Base-by-base conservation (phyloP, 805 yeast genomes). In the Cyberlindnera mrakii region DNA sequence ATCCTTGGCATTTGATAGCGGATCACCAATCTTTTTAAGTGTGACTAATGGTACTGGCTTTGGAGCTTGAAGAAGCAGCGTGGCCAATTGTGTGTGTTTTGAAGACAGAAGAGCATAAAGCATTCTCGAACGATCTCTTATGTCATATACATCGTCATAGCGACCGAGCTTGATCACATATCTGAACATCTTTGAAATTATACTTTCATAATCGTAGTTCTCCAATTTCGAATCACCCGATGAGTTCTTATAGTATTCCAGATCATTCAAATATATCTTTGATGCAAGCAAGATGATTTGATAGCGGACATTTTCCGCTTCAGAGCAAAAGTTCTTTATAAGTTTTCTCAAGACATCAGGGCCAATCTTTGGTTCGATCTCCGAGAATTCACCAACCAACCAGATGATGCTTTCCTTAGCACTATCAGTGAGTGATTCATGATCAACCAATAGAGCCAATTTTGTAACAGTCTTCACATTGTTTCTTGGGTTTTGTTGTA, bases 331-430 rank as follows among this genome's bases (percentile, higher is more conserved):
- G 5, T 57, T 63, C 27, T 70, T 70, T 7, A 82, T 60, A 32
- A 85, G 62, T 13, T 66, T 64, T 41, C 96, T 70, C 43, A 88
- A 65, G 3, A 87, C 74, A 57, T 91, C 96, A 0, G 95, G 90
- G 4, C 90, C 82, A 40, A 85, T 63, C 23, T 63, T 61, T 14
- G 71, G 66, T 31, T 68, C 70, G 25, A 64, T 54, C 14, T 58
- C 61, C 0, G 82, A 71, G 57, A 81, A 82, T 56, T 93, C 97
- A 5, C 98, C 96, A 41, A 91, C 74, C 9, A 91, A 70, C 98
- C 98, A 93, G 6, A 91, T 72, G 10, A 90, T 80, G 37, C 91
- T 84, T 1, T 95, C 88, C 50, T 80, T 77, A 0, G 98, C 95
- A 15, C 65, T 62, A 34, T 67, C 65, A 3, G 60, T 57, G 18